phyloP scores from a whole-genome alignment of 257 asterid genomes.

The Solanum tacnaense region DNA sequence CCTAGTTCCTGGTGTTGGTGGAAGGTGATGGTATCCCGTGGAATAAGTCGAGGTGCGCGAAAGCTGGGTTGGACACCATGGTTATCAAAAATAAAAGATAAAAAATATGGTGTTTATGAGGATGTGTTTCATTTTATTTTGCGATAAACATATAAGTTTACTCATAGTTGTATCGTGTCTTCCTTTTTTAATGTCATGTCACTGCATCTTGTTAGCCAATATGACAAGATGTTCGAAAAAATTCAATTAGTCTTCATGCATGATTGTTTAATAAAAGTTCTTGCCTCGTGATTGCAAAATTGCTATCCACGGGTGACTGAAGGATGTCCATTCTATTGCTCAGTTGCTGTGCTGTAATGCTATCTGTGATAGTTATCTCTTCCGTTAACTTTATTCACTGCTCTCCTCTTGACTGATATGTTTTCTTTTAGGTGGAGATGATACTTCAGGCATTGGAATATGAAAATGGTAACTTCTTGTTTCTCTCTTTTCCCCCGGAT shows the following conservation, averaged over 20 bases:
- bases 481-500: not conserved
- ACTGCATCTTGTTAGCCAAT: not conserved
- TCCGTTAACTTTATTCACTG: not conserved
- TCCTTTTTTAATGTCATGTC: not conserved
- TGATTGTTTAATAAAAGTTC: not conserved
- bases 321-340: not conserved
- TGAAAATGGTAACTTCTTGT: constrained; percentile 54
- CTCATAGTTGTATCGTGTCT: not conserved
- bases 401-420: not conserved
- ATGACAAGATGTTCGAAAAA: not conserved
- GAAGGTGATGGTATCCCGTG: not conserved
- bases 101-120: not conserved
- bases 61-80: not conserved
- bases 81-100: not conserved
- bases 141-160: not conserved
- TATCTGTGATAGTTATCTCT: not conserved
- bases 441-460: constrained; percentile 95
- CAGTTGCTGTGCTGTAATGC: not conserved
- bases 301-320: not conserved
- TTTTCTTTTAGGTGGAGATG: constrained; percentile 76
- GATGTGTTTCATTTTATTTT: not conserved
- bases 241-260: not conserved
- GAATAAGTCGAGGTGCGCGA: not conserved
- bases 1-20: not conserved
- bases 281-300: not conserved